Conservation (phyloP, 192 early-diverging fungal species). For the Podila horticola region DNA sequence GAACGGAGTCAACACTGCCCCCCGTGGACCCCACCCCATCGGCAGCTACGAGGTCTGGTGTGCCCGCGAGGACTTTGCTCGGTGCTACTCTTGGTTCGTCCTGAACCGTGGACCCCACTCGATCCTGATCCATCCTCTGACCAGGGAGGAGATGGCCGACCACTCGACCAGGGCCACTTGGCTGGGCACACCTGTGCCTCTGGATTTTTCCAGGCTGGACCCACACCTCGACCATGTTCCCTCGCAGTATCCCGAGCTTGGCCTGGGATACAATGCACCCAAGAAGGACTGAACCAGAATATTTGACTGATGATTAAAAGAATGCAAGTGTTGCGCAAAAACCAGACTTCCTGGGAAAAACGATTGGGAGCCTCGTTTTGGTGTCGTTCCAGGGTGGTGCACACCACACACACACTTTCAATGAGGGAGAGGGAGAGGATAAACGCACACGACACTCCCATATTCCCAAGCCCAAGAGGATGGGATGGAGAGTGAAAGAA, state of each 20-base stretch:
- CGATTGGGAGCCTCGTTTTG: too few relatives aligned
- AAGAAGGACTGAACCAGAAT: background rate
- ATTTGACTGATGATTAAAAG: background rate
- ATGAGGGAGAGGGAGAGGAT: too few relatives aligned
- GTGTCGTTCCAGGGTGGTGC: too few relatives aligned
- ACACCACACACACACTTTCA: too few relatives aligned
- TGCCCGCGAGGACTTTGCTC: conserved; percentile 68
- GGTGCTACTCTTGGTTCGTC: conserved; percentile 64
- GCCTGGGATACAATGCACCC: conserved; percentile 66
- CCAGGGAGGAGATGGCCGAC: conserved; percentile 58
- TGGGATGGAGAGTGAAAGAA: too few relatives aligned
- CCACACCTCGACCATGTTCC: conserved; percentile 54
- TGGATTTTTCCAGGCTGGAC: conserved; percentile 53
- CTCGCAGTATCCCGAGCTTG: conserved; percentile 69
- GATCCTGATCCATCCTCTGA: conserved; percentile 73
- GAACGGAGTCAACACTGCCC: conserved; percentile 53
- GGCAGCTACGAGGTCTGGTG: conserved; percentile 74
- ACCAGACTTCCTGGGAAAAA: too few relatives aligned
- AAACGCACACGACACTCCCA: too few relatives aligned
- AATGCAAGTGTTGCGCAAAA: background rate
- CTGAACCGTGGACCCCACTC: conserved; percentile 59
- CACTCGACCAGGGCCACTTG: conserved; percentile 67
- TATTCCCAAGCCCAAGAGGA: too few relatives aligned
- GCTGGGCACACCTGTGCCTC: conserved; percentile 64
- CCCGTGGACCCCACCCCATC: conserved; percentile 69